Base-by-base conservation (phyloP, 768 basidiomycete species). In the Amanita exitialis region DNA sequence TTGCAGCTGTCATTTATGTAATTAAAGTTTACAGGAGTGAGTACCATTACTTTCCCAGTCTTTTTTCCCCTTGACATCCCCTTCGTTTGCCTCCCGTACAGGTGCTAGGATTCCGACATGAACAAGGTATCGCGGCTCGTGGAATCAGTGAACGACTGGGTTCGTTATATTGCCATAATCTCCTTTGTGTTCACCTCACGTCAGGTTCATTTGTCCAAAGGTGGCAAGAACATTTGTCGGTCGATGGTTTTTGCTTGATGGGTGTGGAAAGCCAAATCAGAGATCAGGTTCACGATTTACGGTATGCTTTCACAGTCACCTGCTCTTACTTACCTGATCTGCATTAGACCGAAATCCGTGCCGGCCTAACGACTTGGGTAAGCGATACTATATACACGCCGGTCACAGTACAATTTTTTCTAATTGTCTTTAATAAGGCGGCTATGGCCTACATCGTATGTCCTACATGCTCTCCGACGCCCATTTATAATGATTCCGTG, bases 381-480 rank as follows among this genome's bases (percentile, higher is more conserved):
- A 61, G 81, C 58, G 15, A 21, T 32, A 42, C 46, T 46, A 39
- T 18, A 5, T 21, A 16, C 16, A n/a, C n/a, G n/a, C n/a, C n/a
- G 15, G 39, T 12, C 34, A 28, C 54, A 30, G 32, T 25, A 18
- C 1, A 5, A 6, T 16, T n/a, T 3, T 42, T 49, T 18, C 9
- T 23, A 10, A 20, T 36, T n/a, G 9, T 15, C n/a, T 18, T 39
- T 9, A 4, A n/a, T 3, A 39, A 86, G 77, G 85, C 83, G 4
- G 81, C 85, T 28, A 90, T 89, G 88, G 83, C 87, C 16, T 90
- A 90, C 67, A 89, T 90, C 53, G 85, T 85, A 52, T 58, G 80
- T 18, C 49, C 38, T 49, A 51, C 27, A 4, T 45, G 30, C 32
- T 32, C 35, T 20, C 21, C 6, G 20, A 27, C 32, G 2, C 15